Conservation (phyloP, 2,329 filamentous ascomycete genomes). For the Alternaria consortialis region DNA sequence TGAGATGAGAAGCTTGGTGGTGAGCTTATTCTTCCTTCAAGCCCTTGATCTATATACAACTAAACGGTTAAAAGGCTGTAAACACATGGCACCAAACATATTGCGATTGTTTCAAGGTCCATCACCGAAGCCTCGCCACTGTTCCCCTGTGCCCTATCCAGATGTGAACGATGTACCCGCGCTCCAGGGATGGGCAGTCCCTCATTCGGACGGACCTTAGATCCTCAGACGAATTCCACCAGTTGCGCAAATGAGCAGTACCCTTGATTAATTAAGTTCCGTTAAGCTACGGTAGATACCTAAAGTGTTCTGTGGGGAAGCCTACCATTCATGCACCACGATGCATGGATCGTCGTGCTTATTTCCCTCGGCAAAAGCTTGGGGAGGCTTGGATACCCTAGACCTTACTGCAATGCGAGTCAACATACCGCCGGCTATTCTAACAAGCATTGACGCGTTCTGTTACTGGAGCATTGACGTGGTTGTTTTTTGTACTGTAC, state of each 20-base stretch:
- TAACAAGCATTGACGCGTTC: background rate
- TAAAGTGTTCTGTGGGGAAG: slow-evolving; percentile 15
- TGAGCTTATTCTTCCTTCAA: slow-evolving; percentile 2
- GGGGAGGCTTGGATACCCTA: slow-evolving; percentile 12
- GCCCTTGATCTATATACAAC: slow-evolving; percentile 11
- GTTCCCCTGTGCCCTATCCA: background rate
- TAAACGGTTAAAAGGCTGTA: slow-evolving; percentile 11
- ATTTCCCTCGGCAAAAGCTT: slow-evolving; percentile 20
- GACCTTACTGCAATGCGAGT: background rate
- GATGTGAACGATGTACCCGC: background rate
- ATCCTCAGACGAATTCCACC: background rate
- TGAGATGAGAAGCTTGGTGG: slow-evolving; percentile 8
- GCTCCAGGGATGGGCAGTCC: background rate
- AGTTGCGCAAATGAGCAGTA: slow-evolving; percentile 5
- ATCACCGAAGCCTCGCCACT: slow-evolving; percentile 1
- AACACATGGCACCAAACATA: slow-evolving; percentile 9
- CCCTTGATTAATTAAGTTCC: slow-evolving; percentile 12
- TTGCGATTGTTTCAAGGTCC: slow-evolving; percentile 13
- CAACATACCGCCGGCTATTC: slow-evolving; percentile 7
- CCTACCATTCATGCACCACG: slow-evolving; percentile 2
- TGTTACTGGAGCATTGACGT: background rate
- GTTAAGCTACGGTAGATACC: slow-evolving; percentile 4
- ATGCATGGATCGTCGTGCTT: slow-evolving; percentile 12
- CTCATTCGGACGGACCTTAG: background rate
- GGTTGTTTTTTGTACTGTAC: background rate